phyloP scores from a whole-genome alignment of 2,329 filamentous ascomycete species.

The Trichoderma koningiopsis region DNA sequence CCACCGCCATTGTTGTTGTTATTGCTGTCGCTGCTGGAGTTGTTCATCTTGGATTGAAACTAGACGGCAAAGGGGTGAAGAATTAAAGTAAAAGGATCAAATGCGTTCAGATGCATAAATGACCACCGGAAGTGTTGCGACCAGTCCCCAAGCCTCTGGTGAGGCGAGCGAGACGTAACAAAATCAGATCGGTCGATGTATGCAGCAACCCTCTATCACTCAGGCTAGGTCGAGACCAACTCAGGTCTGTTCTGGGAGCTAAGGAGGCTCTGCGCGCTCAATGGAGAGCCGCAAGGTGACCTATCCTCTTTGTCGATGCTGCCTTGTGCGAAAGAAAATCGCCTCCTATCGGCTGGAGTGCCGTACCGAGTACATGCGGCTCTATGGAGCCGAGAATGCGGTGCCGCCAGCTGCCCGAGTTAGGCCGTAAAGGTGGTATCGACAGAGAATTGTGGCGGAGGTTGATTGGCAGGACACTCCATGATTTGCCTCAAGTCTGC shows the following conservation, averaged over 20 bases:
- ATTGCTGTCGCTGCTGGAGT: not conserved
- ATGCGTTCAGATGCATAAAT: not conserved
- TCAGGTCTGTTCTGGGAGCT: not conserved
- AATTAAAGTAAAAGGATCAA: not conserved
- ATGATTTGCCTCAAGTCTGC: not conserved
- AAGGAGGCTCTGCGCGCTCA: not conserved
- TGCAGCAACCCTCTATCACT: not conserved
- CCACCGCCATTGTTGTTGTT: slow-evolving; percentile 11
- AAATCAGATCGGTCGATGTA: not conserved
- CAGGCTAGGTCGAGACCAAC: not conserved
- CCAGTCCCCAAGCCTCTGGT: not conserved
- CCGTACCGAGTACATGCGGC: not conserved
- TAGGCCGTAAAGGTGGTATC: not conserved
- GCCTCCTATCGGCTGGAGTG: not conserved
- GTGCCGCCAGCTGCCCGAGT: not conserved
- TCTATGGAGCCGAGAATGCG: not conserved
- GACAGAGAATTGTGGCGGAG: not conserved
- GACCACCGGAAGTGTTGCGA: not conserved
- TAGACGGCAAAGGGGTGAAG: too few species aligned
- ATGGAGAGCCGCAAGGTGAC: not conserved
- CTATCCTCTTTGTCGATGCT: not conserved
- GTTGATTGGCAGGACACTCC: not conserved
- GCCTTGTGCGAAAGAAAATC: not conserved
- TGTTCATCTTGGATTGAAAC: slow-evolving; percentile 15
- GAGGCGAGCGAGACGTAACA: not conserved